Conservation (phyloP, 2,329 filamentous ascomycete genomes). For the Xylogone sp. region DNA sequence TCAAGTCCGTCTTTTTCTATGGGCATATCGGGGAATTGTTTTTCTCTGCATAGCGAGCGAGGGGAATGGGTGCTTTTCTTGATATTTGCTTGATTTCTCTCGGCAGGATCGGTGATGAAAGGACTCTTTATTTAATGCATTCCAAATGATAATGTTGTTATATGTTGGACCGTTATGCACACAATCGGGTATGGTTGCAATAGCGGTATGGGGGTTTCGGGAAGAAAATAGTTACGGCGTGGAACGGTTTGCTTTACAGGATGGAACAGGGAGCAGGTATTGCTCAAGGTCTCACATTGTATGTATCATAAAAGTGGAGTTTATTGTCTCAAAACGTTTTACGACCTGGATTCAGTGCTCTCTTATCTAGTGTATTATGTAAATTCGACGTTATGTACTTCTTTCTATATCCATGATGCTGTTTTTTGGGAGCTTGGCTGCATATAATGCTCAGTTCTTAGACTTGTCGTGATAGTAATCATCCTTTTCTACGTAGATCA, state of each 20-base stretch:
- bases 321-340: conserved; percentile 2
- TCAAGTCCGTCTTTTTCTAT: conserved; percentile 27
- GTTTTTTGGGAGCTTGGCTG: too few relatives aligned
- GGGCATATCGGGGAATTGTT: conserved; percentile 23
- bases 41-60: conserved; percentile 33
- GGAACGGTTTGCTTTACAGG: conserved; percentile 23
- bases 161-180: conserved; percentile 17
- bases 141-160: conserved; percentile 30
- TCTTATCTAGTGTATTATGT: neutral
- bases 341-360: neutral
- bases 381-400: too few relatives aligned
- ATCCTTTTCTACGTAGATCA: conserved; percentile 44
- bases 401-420: too few relatives aligned
- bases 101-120: conserved; percentile 16
- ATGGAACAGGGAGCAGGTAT: conserved; percentile 10
- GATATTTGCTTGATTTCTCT: conserved; percentile 22
- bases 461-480: too few relatives aligned
- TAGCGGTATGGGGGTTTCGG: conserved; percentile 14
- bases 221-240: conserved; percentile 26
- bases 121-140: conserved; percentile 26
- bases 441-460: too few relatives aligned
- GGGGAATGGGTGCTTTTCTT: conserved; percentile 21
- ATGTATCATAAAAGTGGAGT: conserved; percentile 30
- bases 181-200: conserved; percentile 15
- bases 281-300: conserved; percentile 14